These are phyloP conservation scores for Hortaea werneckii DNA, from an alignment of 2,329 filamentous ascomycete genomes.

Conservation along the genomic window DNA sequence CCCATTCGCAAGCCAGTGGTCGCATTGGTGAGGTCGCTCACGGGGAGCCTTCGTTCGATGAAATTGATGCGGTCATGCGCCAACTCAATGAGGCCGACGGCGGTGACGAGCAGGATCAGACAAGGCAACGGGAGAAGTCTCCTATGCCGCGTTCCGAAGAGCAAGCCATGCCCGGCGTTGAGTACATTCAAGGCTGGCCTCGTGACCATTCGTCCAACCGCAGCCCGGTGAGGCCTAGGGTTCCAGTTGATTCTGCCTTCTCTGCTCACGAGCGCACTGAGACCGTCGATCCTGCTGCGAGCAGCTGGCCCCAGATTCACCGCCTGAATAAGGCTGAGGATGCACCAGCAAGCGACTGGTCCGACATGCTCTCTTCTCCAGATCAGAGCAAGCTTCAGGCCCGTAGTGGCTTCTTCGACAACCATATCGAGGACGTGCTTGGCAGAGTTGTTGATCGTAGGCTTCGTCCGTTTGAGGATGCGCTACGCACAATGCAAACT, in stretches of 20 bases:
- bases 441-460: slow-evolving; percentile 65
- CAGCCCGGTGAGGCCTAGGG: slow-evolving; percentile 38
- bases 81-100: slow-evolving; percentile 66
- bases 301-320: slow-evolving; percentile 37
- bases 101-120: slow-evolving; percentile 30
- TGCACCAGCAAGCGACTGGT: slow-evolving; percentile 79
- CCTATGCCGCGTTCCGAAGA: slow-evolving; percentile 17
- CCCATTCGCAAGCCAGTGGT: slow-evolving; percentile 1
- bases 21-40: slow-evolving; percentile 11
- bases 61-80: slow-evolving; percentile 88
- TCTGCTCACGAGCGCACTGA: slow-evolving; percentile 20
- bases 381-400: slow-evolving; percentile 76
- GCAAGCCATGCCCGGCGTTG: slow-evolving; percentile 19
- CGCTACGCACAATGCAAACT: slow-evolving; percentile 61
- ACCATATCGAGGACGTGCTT: slow-evolving; percentile 77
- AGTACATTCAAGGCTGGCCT: slow-evolving; percentile 23
- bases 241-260: slow-evolving; percentile 21
- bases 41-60: slow-evolving; percentile 53
- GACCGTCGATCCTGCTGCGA: slow-evolving; percentile 36
- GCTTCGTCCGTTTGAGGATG: slow-evolving; percentile 69
- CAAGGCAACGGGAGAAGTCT: slow-evolving; percentile 9
- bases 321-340: slow-evolving; percentile 54
- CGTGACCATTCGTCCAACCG: slow-evolving; percentile 66
- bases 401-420: slow-evolving; percentile 81
- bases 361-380: slow-evolving; percentile 69